Conservation (phyloP, 176 grass and related monocot species). For the Bolboschoenus planiculmis region DNA sequence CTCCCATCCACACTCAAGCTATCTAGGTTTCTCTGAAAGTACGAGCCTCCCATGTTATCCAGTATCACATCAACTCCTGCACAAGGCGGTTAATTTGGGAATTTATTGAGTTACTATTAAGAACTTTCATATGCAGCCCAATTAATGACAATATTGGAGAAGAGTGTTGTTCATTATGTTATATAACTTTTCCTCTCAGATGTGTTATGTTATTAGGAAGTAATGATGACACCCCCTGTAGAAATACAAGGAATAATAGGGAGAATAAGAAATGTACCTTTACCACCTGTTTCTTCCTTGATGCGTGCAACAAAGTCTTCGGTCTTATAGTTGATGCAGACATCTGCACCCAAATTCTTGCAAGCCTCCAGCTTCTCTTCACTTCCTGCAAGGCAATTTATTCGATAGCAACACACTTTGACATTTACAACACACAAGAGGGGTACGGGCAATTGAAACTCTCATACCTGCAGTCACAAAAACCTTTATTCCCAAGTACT, state of each 20-base stretch:
- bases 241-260: background rate
- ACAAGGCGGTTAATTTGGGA: background rate
- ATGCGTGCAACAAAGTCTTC: constrained; percentile 72
- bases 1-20: constrained; percentile 70
- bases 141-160: background rate
- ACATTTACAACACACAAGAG: background rate
- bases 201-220: background rate
- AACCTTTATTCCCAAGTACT: constrained; percentile 71
- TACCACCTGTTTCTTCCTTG: constrained; percentile 74
- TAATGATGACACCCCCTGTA: background rate
- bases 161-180: background rate
- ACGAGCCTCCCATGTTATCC: constrained; percentile 60
- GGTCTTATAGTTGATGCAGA: constrained; percentile 88
- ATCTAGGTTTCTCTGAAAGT: constrained; percentile 62
- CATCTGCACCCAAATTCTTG: constrained; percentile 65
- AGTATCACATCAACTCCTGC: constrained; percentile 80
- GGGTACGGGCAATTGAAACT: background rate
- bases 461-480: constrained; percentile 70
- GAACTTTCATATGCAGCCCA: background rate
- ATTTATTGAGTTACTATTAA: background rate
- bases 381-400: constrained; percentile 33
- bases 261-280: constrained; percentile 30
- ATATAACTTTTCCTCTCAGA: background rate
- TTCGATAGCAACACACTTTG: background rate
- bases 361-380: constrained; percentile 76